Evolutionary conservation across 257 asterid genomes (phyloP).

Genomic region (Capsicum chinense): DNA sequence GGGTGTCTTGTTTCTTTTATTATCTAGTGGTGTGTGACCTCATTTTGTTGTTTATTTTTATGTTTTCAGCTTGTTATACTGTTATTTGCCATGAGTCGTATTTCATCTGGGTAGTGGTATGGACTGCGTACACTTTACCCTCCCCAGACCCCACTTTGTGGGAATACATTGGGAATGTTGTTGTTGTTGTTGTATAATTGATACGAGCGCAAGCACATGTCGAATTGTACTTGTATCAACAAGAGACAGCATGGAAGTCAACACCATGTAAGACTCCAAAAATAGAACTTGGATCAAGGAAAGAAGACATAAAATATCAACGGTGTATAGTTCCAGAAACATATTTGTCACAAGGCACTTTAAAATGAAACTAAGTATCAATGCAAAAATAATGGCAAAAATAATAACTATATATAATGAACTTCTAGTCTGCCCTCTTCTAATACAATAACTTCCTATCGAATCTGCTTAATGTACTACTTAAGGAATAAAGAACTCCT

Average conservation of each 20-base stretch:
- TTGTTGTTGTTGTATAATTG: neutral
- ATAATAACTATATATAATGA: neutral
- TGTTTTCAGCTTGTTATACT: too few relatives aligned
- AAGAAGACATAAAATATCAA: neutral
- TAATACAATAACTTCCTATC: neutral
- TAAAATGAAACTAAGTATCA: neutral
- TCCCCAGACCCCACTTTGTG: too few relatives aligned
- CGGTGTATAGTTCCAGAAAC: neutral
- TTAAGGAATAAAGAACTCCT: conserved; percentile 5
- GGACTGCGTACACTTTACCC: too few relatives aligned
- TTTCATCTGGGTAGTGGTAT: too few relatives aligned
- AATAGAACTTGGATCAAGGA: neutral
- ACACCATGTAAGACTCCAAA: neutral
- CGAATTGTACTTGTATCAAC: neutral
- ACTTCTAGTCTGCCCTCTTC: neutral
- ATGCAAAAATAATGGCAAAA: neutral
- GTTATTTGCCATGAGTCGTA: too few relatives aligned
- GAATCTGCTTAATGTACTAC: neutral
- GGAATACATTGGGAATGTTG: too few relatives aligned
- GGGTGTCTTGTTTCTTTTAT: too few relatives aligned
- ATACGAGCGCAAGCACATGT: conserved; percentile 3
- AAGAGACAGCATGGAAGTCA: conserved; percentile 8
- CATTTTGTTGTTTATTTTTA: too few relatives aligned
- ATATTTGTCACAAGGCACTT: neutral
- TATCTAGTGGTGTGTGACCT: too few relatives aligned